Evolutionary conservation across 352 stramenopile genomes (phyloP), one percentile per base, ranked within the genome.

Genomic region (Phytophthora citrophthora): DNA sequence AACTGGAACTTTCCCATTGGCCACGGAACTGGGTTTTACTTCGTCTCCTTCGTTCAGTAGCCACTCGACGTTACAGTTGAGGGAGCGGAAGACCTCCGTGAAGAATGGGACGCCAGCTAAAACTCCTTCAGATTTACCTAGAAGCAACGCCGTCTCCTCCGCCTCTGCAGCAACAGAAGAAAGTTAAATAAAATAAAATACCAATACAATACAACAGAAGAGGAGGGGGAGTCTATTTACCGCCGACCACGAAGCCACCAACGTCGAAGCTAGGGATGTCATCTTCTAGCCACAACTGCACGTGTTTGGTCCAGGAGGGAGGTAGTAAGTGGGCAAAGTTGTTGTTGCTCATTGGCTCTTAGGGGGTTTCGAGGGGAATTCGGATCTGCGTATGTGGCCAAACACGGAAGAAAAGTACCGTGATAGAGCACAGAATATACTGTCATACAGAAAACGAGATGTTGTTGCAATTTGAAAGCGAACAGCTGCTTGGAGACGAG

Each of bases 241-340:
- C 26, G 49, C 97, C 97, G 13, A 99, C 97, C n/a, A 99, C 97
- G 57, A 98, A 97, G 56, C 97, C 97, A 48, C 97, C 97, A 15
- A 99, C 96, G 79, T 99, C 97, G 65, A 99, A 98, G 43, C 80
- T 93, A 18, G 97, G 97, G 50, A 98, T 97, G 79, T 99, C 97
- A 65, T 99, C 96, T 66, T 97, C 80, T 2, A 99, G 79, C 96
- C 96, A 99, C n/a, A 90, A 74, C 62, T 94, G 83, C 47, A 97
- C 89, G 70, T 95, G 76, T 61, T 90, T 91, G 69, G 92, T 91
- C 86, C 86, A 95, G 29, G 84, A 82, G 10, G 86, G 84, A 13
- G 86, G 86, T 26, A 95, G 63, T 20, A 93, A 60, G 68, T 91
- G 77, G 51, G 84, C 79, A 44, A 91, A 79, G 61, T 71, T 60